phyloP scores from a whole-genome alignment of 139 green algal species.

The Ostreobium quekettii region DNA sequence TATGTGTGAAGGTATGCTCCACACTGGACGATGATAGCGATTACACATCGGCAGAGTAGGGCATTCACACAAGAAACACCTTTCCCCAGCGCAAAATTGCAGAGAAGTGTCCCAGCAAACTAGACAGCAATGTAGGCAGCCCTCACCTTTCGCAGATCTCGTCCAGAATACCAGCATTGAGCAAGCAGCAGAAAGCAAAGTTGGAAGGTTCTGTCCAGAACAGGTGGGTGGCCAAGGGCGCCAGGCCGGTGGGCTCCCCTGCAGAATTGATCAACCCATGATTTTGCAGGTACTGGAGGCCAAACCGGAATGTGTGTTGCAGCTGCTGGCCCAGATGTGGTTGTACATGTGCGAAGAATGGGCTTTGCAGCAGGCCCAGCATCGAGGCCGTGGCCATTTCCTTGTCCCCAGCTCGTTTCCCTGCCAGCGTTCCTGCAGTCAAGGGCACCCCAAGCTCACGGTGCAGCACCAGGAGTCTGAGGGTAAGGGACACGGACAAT shows the following conservation, averaged over 20 bases:
- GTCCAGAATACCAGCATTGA: slow-evolving; percentile 25
- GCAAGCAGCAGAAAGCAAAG: slow-evolving; percentile 30
- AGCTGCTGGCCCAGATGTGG: slow-evolving; percentile 25
- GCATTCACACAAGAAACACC: no score
- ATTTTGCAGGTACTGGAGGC: slow-evolving; percentile 18
- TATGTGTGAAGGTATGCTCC: not conserved
- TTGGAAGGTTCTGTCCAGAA: slow-evolving; percentile 41
- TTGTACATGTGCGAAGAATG: not conserved
- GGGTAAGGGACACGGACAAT: slow-evolving; percentile 20
- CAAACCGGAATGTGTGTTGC: slow-evolving; percentile 26
- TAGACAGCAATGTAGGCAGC: no score
- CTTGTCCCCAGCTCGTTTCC: slow-evolving; percentile 7
- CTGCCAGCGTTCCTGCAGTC: not conserved
- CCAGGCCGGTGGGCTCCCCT: slow-evolving; percentile 25
- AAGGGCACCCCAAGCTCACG: slow-evolving; percentile 9
- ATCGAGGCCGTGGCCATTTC: not conserved
- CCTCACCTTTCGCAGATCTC: no score
- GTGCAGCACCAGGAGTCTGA: slow-evolving; percentile 25
- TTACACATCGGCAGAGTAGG: no score
- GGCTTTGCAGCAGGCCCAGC: not conserved
- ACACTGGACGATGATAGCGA: not conserved
- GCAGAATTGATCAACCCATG: slow-evolving; percentile 18
- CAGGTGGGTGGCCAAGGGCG: slow-evolving; percentile 35
- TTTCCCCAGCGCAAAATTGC: no score
- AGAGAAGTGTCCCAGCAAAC: no score